Conservation (phyloP, 1,139 yeast genomes). For the Geotrichum fermentans region DNA sequence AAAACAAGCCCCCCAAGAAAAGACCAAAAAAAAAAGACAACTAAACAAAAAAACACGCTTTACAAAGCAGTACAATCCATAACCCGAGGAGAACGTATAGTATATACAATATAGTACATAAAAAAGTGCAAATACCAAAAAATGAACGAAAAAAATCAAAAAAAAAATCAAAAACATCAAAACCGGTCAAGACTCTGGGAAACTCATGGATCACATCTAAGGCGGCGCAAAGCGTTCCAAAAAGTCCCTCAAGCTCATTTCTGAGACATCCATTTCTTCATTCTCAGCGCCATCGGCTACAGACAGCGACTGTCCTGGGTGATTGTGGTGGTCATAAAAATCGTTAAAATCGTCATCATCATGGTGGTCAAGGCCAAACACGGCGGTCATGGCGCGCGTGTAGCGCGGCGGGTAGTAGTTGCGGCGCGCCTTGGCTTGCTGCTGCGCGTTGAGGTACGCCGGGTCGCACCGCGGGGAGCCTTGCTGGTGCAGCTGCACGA, state of each 20-base stretch:
- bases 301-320: not conserved
- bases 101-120: too few relatives aligned
- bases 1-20: too few relatives aligned
- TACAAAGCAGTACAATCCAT: too few relatives aligned
- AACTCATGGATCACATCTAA: too few relatives aligned
- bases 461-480: not conserved
- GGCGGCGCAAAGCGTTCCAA: not conserved
- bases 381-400: not conserved
- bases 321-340: too few relatives aligned
- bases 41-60: not conserved
- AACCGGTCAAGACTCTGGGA: too few relatives aligned
- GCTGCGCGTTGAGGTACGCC: not conserved
- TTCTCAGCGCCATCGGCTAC: not conserved
- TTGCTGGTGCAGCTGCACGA: not conserved
- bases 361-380: not conserved
- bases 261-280: not conserved
- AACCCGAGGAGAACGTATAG: too few relatives aligned
- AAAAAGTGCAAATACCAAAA: not conserved
- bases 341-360: too few relatives aligned
- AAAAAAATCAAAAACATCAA: not conserved
- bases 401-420: not conserved
- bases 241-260: conserved; percentile 3
- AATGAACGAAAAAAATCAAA: not conserved
- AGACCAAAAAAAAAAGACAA: not conserved
- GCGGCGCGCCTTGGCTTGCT: not conserved